These are phyloP conservation scores for Plasmodium knowlesi DNA, from an alignment of 169 alveolate species.

Conservation along the genomic window DNA sequence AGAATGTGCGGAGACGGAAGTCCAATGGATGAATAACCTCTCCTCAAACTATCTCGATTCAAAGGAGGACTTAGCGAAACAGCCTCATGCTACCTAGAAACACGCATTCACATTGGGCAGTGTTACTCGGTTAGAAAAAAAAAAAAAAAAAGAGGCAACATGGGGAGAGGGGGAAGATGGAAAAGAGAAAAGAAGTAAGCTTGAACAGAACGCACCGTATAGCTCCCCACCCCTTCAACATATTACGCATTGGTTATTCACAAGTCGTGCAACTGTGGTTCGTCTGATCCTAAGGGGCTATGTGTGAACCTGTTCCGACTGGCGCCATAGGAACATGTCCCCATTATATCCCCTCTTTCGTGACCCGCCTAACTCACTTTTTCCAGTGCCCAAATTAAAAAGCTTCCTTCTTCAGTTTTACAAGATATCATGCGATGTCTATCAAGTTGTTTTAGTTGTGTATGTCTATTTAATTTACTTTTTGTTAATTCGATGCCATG, in stretches of 20 bases:
- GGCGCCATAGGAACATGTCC: neutral
- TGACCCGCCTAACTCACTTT: neutral
- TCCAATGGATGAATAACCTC: neutral
- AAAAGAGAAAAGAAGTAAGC: neutral
- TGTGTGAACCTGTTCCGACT: neutral
- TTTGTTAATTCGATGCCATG: neutral
- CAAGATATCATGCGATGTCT: neutral
- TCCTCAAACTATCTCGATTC: constrained; percentile 4
- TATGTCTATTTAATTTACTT: neutral
- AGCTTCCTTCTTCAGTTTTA: neutral
- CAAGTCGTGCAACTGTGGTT: neutral
- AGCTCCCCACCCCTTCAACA: neutral
- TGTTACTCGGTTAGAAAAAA: neutral
- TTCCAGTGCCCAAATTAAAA: neutral
- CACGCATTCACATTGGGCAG: neutral
- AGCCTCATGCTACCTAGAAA: neutral
- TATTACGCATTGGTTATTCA: neutral
- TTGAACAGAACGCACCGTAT: neutral
- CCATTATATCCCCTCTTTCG: neutral
- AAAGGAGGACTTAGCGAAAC: neutral
- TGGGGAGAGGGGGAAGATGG: neutral
- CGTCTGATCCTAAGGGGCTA: neutral
- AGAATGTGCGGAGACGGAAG: neutral
- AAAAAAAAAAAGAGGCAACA: neutral
- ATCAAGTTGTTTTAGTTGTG: neutral